Conservation (phyloP, 1,139 yeast genomes). For the Pneumocystis wakefieldiae region DNA sequence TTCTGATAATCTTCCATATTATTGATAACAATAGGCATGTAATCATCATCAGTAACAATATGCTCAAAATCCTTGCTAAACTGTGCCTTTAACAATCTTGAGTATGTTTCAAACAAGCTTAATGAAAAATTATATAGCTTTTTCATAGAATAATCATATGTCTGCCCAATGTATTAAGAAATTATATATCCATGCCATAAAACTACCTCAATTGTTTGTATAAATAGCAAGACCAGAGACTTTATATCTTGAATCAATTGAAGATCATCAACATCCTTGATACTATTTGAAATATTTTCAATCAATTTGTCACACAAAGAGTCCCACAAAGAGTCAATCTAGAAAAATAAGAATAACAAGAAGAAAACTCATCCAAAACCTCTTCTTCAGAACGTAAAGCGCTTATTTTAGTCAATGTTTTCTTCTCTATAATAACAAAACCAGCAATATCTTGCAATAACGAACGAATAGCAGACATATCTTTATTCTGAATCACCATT, state of each 20-base stretch:
- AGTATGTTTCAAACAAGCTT: conserved; percentile 44
- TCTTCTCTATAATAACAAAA: conserved; percentile 61
- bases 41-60: conserved; percentile 63
- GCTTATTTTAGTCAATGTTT: conserved; percentile 41
- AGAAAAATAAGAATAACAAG: not conserved
- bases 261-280: conserved; percentile 21
- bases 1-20: conserved; percentile 45
- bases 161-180: conserved; percentile 20
- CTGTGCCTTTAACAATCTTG: conserved; percentile 38
- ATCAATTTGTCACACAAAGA: conserved; percentile 32
- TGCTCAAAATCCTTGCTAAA: conserved; percentile 50
- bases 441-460: conserved; percentile 56
- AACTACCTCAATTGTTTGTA: conserved; percentile 50
- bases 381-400: conserved; percentile 27
- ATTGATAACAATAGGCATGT: conserved; percentile 68
- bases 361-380: conserved; percentile 22
- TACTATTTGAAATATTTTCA: conserved; percentile 18
- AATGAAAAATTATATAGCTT: conserved; percentile 52
- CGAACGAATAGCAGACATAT: conserved; percentile 33
- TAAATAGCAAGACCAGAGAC: conserved; percentile 51
- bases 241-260: conserved; percentile 35
- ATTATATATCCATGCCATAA: not conserved
- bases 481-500: conserved; percentile 13
- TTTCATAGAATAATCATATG: conserved; percentile 42
- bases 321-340: conserved; percentile 56